Percentiles rank a stretch among this genome's conserved stretches.
Conservation (phyloP, 140 eudicot species). For the Oenanthe javanica region DNA sequence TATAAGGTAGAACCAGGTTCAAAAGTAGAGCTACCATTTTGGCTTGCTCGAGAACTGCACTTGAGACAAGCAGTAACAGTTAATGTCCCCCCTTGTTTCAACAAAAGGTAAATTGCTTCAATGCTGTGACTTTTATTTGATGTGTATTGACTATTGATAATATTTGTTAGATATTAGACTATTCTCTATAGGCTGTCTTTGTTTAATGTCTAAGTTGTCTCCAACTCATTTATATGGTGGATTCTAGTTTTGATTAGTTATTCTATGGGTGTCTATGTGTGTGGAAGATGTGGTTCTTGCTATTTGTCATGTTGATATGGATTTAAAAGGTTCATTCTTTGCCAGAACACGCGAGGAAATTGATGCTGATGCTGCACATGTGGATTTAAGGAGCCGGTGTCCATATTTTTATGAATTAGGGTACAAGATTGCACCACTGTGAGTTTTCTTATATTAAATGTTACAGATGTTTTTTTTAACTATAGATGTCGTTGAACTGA, state of each 20-base stretch:
- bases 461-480: background rate
- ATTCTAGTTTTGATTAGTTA: background rate
- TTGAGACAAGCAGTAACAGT: conserved; percentile 50
- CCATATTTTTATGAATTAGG: conserved; percentile 75
- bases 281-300: background rate
- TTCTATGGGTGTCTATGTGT: background rate
- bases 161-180: background rate
- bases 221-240: background rate
- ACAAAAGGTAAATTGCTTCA: conserved; percentile 46
- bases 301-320: conserved; percentile 2
- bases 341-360: conserved; percentile 85
- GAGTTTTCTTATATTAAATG: conserved; percentile 19
- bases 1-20: conserved; percentile 78
- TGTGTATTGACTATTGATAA: background rate
- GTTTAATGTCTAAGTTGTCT: background rate
- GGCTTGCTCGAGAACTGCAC: conserved; percentile 83
- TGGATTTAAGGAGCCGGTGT: conserved; percentile 68
- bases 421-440: conserved; percentile 63
- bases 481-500: background rate
- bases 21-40: conserved; percentile 73
- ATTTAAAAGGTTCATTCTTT: conserved; percentile 10
- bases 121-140: background rate
- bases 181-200: background rate
- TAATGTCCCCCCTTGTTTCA: conserved; percentile 65
- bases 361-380: conserved; percentile 96